Conservation (phyloP, 257 asterid species). For the Solanum clarkiae region DNA sequence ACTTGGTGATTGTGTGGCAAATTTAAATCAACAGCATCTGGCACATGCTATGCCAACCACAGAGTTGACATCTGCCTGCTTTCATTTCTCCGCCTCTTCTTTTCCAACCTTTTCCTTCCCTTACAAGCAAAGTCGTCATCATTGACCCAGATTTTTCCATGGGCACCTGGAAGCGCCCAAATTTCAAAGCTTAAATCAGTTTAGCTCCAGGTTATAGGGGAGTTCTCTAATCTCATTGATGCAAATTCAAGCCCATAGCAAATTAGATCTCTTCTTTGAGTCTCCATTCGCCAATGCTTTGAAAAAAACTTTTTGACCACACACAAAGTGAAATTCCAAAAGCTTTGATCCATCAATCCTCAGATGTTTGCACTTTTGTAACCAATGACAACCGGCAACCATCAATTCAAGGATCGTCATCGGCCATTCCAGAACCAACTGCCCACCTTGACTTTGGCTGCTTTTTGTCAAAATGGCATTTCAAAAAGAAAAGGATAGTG, state of each 20-base stretch:
- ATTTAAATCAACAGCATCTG: no score
- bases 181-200: neutral
- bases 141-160: neutral
- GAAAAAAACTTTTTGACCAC: neutral
- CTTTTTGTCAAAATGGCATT: no score
- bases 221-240: neutral
- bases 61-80: no score
- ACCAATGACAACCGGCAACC: neutral
- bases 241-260: neutral
- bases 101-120: no score
- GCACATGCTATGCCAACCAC: no score
- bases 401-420: neutral
- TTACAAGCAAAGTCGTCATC: neutral
- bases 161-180: neutral
- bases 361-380: no score
- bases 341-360: neutral
- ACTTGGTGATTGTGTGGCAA: no score
- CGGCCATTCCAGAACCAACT: neutral
- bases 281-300: neutral
- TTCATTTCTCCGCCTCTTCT: no score
- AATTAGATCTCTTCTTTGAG: no score
- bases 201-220: neutral
- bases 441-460: neutral
- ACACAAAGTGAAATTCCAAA: neutral
- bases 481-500: no score